These are phyloP conservation scores for Magnaporthales sp. DNA, from an alignment of 2,329 filamentous ascomycete genomes.

Conservation along the genomic window DNA sequence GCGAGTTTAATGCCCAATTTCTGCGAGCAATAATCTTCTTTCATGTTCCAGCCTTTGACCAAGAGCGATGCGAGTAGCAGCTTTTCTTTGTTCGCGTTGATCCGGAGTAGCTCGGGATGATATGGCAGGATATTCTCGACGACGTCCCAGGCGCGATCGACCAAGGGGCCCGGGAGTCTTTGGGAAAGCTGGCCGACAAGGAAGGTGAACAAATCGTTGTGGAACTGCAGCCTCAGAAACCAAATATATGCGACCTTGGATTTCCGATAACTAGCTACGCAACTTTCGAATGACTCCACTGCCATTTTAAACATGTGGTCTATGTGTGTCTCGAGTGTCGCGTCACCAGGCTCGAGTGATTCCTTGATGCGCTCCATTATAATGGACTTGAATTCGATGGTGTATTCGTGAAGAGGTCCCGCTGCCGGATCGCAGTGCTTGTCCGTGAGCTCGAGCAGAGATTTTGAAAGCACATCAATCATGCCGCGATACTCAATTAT, in stretches of 20 bases:
- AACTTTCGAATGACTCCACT: conserved; percentile 38
- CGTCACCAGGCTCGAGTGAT: conserved; percentile 35
- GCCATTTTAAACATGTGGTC: conserved; percentile 50
- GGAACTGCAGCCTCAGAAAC: conserved; percentile 46
- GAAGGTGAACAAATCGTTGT: conserved; percentile 46
- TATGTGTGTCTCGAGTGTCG: conserved; percentile 36
- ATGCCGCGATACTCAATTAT: conserved; percentile 33
- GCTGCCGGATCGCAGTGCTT: conserved; percentile 42
- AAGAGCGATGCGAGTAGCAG: conserved; percentile 35
- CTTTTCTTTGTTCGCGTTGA: conserved; percentile 33
- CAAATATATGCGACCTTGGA: conserved; percentile 41
- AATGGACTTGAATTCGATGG: conserved; percentile 35
- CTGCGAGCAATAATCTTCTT: conserved; percentile 31
- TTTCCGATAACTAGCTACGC: conserved; percentile 32
- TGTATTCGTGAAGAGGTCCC: conserved; percentile 42
- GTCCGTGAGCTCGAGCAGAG: conserved; percentile 35
- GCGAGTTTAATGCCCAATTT: conserved; percentile 21
- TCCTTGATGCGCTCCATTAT: conserved; percentile 40
- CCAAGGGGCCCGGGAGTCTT: conserved; percentile 37
- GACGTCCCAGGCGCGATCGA: conserved; percentile 44
- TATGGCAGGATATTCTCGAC: conserved; percentile 37
- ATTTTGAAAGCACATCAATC: conserved; percentile 32
- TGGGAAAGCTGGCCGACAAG: conserved; percentile 44
- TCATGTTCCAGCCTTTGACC: conserved; percentile 43
- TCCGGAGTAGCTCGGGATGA: conserved; percentile 42